Conservation (phyloP, 352 stramenopile genomes). For the Phytopythium aichiense region DNA sequence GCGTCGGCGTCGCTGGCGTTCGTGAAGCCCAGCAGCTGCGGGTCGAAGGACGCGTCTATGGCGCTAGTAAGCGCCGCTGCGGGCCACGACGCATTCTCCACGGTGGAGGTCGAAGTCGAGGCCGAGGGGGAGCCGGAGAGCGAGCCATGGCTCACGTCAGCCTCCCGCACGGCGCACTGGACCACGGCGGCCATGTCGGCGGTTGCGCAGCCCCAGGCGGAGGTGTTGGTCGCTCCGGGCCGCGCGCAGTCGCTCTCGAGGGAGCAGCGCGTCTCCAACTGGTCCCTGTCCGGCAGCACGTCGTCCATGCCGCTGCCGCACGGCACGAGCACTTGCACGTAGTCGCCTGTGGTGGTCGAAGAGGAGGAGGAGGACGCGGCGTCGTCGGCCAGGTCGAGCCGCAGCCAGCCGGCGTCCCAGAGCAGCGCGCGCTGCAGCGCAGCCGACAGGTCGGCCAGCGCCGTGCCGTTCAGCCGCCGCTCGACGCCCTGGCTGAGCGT, state of each 20-base stretch:
- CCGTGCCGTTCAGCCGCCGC: neutral
- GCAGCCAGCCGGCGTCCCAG: conserved; percentile 35
- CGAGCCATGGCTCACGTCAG: neutral
- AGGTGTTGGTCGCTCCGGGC: conserved; percentile 2
- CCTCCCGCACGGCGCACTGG: neutral
- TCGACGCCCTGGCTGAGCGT: conserved; percentile 11
- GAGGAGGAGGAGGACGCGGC: neutral
- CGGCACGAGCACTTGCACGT: conserved; percentile 36
- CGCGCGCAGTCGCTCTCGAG: neutral
- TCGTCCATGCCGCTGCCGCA: conserved; percentile 40
- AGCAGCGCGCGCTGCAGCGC: conserved; percentile 35
- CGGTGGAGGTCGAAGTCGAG: no score
- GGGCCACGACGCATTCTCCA: conserved; percentile 3
- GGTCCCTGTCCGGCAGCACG: conserved; percentile 16
- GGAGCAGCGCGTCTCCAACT: conserved; percentile 10
- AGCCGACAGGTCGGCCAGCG: conserved; percentile 13
- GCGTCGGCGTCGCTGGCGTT: neutral
- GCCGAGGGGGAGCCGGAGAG: neutral
- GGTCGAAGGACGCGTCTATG: conserved; percentile 29
- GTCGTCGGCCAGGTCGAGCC: neutral
- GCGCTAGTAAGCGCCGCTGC: conserved; percentile 17
- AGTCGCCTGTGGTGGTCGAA: neutral
- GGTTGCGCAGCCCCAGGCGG: conserved; percentile 8
- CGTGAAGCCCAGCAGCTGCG: conserved; percentile 21
- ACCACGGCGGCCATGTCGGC: neutral